Percentiles rank a stretch among this genome's conserved stretches.
Conservation (phyloP, 139 green algal species). For the Cymbomonas tetramitiformis region DNA sequence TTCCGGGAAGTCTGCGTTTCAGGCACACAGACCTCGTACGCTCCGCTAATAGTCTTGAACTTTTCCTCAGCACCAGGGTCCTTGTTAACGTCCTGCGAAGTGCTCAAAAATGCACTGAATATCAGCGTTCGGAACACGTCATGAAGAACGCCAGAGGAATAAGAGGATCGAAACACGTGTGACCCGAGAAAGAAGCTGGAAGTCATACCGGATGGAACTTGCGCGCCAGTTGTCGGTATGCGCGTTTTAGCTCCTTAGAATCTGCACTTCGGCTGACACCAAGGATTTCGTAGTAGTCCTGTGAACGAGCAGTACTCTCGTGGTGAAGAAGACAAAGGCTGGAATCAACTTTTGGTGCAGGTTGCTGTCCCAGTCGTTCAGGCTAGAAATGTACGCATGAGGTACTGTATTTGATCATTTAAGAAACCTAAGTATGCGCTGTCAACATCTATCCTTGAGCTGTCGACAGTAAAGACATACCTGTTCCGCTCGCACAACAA, state of each 20-base stretch:
- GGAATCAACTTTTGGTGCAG: no score
- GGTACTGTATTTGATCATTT: no score
- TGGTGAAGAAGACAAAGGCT: no score
- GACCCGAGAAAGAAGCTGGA: constrained; percentile 28
- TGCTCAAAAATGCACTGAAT: constrained; percentile 18
- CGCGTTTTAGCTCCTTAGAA: constrained; percentile 87
- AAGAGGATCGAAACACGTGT: neutral
- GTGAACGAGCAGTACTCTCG: no score
- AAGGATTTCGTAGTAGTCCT: constrained; percentile 51
- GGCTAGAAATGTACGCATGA: no score
- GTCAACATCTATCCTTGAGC: no score
- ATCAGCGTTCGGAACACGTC: neutral
- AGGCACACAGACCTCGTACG: constrained; percentile 44
- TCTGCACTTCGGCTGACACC: constrained; percentile 66
- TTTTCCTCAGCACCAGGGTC: constrained; percentile 79
- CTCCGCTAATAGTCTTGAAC: constrained; percentile 88
- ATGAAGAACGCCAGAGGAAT: neutral
- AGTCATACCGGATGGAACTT: constrained; percentile 96
- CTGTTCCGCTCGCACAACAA: no score
- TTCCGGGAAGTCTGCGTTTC: constrained; percentile 2
- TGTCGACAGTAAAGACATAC: no score
- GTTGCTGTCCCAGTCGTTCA: no score
- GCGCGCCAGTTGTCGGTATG: constrained; percentile 81
- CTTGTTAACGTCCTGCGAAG: constrained; percentile 97
- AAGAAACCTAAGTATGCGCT: no score